Evolutionary conservation across 768 basidiomycete genomes (phyloP).

Genomic region (Kwoniella newhampshirensis): DNA sequence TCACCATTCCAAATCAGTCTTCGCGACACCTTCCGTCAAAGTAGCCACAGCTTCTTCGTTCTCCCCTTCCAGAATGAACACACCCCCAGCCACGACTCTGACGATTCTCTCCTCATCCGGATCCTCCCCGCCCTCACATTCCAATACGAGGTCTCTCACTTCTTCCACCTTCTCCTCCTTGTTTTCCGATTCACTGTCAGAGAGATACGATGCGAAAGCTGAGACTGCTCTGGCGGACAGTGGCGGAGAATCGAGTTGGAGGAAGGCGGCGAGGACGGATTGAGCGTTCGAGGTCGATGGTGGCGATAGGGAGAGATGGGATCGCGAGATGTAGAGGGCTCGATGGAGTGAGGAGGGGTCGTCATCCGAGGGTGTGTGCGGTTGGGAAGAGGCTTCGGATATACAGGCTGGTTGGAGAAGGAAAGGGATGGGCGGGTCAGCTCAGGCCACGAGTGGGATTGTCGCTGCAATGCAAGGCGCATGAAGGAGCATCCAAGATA

Average conservation of each 20-base stretch:
- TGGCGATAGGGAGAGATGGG: conserved; percentile 47
- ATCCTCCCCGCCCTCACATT: conserved; percentile 74
- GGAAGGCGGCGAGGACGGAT: conserved; percentile 29
- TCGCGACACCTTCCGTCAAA: conserved; percentile 65
- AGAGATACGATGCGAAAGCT: conserved; percentile 70
- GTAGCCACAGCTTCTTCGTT: conserved; percentile 91
- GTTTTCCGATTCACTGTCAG: conserved; percentile 54
- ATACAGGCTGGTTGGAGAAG: conserved; percentile 51
- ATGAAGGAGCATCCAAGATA: no score
- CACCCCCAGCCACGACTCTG: conserved; percentile 77
- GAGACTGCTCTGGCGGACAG: conserved; percentile 58
- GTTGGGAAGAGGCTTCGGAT: conserved; percentile 42
- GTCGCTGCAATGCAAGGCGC: no score
- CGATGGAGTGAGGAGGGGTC: conserved; percentile 38
- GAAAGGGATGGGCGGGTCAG: conserved; percentile 1
- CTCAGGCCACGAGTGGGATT: not conserved
- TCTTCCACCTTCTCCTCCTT: conserved; percentile 66
- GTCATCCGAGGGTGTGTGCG: conserved; percentile 27
- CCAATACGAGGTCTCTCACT: conserved; percentile 78
- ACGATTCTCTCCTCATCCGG: conserved; percentile 73
- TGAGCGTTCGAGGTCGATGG: conserved; percentile 18
- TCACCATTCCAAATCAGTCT: conserved; percentile 83
- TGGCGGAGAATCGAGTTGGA: conserved; percentile 21
- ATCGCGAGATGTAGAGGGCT: conserved; percentile 51
- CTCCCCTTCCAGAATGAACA: conserved; percentile 79